Conservation (phyloP, 2,329 filamentous ascomycete species). For the Onygenales sp. region DNA sequence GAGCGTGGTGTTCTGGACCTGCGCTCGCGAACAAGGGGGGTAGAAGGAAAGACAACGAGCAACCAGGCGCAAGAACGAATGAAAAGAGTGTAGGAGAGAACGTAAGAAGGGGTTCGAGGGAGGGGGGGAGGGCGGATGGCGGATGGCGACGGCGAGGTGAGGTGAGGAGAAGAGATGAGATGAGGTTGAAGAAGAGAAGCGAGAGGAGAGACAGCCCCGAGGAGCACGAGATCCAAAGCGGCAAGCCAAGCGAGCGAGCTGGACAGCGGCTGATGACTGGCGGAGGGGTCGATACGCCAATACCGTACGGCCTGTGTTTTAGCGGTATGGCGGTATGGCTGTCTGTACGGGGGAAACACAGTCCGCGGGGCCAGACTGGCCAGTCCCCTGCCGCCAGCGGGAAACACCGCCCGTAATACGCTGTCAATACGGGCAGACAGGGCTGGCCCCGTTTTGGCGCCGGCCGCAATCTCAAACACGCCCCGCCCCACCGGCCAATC, state of each 20-base stretch:
- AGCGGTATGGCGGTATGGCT: too few species aligned
- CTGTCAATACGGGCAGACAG: too few species aligned
- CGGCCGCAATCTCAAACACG: neutral
- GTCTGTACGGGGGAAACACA: too few species aligned
- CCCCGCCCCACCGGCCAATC: neutral
- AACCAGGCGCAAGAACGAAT: constrained; percentile 6
- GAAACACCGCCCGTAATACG: too few species aligned
- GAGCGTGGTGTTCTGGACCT: neutral
- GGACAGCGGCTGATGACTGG: neutral
- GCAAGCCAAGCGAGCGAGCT: neutral
- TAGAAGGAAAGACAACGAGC: constrained; percentile 8
- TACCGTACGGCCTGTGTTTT: neutral
- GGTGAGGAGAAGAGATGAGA: neutral
- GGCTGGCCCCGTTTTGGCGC: neutral
- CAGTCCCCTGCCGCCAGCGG: too few species aligned
- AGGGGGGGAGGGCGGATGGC: neutral
- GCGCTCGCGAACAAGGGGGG: neutral
- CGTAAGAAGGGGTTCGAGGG: constrained; percentile 2
- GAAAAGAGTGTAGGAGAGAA: neutral
- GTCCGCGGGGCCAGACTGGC: too few species aligned
- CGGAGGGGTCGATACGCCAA: neutral
- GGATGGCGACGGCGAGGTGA: neutral
- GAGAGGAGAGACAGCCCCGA: neutral
- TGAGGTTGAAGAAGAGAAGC: neutral
- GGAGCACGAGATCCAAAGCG: neutral